These are phyloP conservation scores for Lobosporangium transversale DNA, from an alignment of 192 early-diverging fungal species.

Conservation along the genomic window DNA sequence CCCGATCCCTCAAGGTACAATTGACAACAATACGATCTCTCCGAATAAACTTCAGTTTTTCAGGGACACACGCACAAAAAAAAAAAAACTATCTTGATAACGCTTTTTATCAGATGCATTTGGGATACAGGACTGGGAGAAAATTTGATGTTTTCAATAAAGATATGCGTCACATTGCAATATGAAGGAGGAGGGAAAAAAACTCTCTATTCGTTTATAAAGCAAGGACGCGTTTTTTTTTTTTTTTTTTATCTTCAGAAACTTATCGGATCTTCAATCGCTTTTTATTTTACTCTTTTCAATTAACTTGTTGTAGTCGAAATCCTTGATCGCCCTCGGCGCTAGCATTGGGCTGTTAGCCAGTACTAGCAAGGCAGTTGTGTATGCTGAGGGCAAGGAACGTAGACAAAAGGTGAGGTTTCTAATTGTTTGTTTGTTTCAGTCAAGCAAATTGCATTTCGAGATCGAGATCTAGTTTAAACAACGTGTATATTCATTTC, in stretches of 20 bases:
- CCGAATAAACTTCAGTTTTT: too few species aligned
- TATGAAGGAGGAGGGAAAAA: too few species aligned
- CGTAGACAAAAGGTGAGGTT: conserved; percentile 46
- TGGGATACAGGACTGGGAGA: too few species aligned
- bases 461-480: too few species aligned
- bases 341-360: conserved; percentile 27
- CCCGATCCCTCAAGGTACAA: conserved; percentile 26
- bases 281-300: too few species aligned
- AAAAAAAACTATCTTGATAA: neutral
- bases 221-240: too few species aligned
- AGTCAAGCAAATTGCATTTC: neutral
- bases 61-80: neutral
- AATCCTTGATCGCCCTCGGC: conserved; percentile 40
- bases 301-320: conserved; percentile 30
- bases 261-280: too few species aligned
- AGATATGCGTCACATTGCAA: too few species aligned
- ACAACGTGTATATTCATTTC: neutral
- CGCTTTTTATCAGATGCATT: too few species aligned
- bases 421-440: neutral
- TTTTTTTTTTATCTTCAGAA: too few species aligned
- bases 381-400: conserved; percentile 37
- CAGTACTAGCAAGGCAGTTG: conserved; percentile 31
- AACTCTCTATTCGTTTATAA: neutral
- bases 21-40: neutral
- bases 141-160: too few species aligned